Base-by-base conservation (phyloP, 129 eudicot species). In the Sambucus nigra region DNA sequence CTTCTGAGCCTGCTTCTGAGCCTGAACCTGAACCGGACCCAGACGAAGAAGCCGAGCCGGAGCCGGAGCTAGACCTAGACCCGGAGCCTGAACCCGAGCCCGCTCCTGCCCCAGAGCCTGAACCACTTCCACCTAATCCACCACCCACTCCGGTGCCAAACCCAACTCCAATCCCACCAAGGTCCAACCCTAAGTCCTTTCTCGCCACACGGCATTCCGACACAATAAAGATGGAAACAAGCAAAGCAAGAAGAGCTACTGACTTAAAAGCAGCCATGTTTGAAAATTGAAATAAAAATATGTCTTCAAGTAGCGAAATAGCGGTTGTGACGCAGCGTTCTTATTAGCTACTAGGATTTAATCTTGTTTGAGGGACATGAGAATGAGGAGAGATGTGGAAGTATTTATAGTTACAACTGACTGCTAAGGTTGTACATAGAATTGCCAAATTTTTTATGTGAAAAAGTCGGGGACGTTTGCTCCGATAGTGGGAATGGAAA, bases 171-270 rank as follows among this genome's bases (percentile, higher is more conserved):
- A 71, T 2, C 18, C 83, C 86, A 18, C 92, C 92, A 26, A 85
- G 64, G 51, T 66, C 67, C 64, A 85, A 46, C 7, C 80, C 94
- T 38, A 85, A 46, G 59, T 85, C 95, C 61, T 80, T 80, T 57
- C 89, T 66, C 3, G 83, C 89, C 5, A 77, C 76, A 5, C 95
- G 80, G 53, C 89, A 51, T 63, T 85, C 89, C 1, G 76, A 74
- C 55, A 71, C 51, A 16, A 47, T 39, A 23, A 39, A 38, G 32
- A 82, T 56, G 32, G 72, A 16, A 59, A 78, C 15, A 21, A 73
- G 60, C 71, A 70, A 49, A 66, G 58, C 56, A 46, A 63, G 57
- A 7, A 69, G 40, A 31, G 59, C 23, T 25, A 72, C 12, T 35
- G 84, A 60, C 55, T 52, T 62, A 5, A 62, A 0, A 47, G 26